Base-by-base conservation (phyloP, 352 stramenopile species). In the Phytophthora syringae region DNA sequence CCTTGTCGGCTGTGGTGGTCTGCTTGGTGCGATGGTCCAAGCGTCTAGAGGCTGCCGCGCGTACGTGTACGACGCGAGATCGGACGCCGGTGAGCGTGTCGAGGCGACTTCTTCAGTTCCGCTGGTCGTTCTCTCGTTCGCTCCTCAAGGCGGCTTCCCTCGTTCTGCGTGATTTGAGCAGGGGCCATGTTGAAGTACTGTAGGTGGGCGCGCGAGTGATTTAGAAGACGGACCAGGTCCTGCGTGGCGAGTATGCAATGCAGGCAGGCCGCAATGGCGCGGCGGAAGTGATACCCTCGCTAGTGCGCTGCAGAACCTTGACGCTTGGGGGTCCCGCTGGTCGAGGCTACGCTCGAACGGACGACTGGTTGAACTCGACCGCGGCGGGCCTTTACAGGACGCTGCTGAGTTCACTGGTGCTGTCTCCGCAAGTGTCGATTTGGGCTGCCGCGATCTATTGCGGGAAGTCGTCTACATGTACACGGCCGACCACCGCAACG, bases 101-200 rank as follows among this genome's bases (percentile, higher is more conserved):
- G 36, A n/a, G 15, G 15, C 36, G 36, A n/a, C 15, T n/a, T 22
- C 18, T 42, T 42, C 20, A 16, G 24, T 60, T 64, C 39, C 15
- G 47, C 54, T 60, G 47, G 53, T 64, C 64, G 50, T 53, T 64
- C 37, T 72, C 64, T 72, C 50, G 56, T 49, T 61, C 64, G 56
- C 56, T 61, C 64, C 24, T 69, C 64, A 72, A 72, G 51, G 58
- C 60, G 64, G 32, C 64, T 69, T 72, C 64, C 64, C 64, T 72
- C 50, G 27, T 9, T 20, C 24, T 18, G 34, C 16, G 53, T 37
- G 58, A 68, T 64, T 68, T 72, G 64, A 64, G 64, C 24, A 21
- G 36, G 57, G 51, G 45, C 9, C 51, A 60, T 20, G 37, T 68
- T 68, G 64, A 68, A 72, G 51, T 45, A 57, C n/a, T 45, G 22